These are phyloP conservation scores for Hawksworthiomyces lignivorus DNA, from an alignment of 2,329 filamentous ascomycete genomes.

Conservation along the genomic window DNA sequence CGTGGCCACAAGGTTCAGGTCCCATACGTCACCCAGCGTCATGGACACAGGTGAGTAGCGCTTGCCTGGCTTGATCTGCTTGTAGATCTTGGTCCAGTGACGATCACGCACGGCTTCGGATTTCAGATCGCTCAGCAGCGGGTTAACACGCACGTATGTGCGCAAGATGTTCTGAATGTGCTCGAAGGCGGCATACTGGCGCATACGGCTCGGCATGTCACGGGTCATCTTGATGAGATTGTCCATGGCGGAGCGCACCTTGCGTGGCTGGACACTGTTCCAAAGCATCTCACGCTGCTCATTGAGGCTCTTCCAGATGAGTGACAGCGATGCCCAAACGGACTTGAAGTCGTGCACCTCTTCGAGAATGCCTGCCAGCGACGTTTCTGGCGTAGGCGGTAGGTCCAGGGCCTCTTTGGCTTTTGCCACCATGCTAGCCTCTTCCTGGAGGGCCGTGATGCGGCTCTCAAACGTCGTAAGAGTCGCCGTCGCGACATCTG, in stretches of 20 bases:
- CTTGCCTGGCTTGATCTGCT: conserved; percentile 84
- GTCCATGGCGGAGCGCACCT: conserved; percentile 83
- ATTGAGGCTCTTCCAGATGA: conserved; percentile 93
- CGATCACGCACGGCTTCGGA: conserved; percentile 93
- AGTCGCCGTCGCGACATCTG: conserved; percentile 77
- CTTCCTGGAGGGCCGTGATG: conserved; percentile 76
- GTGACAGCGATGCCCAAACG: conserved; percentile 91
- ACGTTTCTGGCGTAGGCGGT: conserved; percentile 68
- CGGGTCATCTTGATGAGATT: conserved; percentile 95
- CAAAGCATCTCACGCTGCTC: conserved; percentile 88
- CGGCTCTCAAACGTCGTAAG: conserved; percentile 75
- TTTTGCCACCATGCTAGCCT: conserved; percentile 88
- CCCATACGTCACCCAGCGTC: conserved; percentile 98
- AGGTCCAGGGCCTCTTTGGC: conserved; percentile 96
- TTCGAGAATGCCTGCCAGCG: conserved; percentile 79
- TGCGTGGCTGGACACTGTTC: conserved; percentile 92
- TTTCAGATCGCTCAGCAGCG: conserved; percentile 80
- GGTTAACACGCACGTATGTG: conserved; percentile 83
- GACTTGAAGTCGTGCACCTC: conserved; percentile 99
- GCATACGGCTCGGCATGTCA: conserved; percentile 98
- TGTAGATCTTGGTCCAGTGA: conserved; percentile 98
- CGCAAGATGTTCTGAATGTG: conserved; percentile 90
- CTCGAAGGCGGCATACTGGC: conserved; percentile 99
- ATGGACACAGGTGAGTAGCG: conserved; percentile 90
- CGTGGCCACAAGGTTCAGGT: conserved; percentile 80